Percentiles rank a stretch among this genome's conserved stretches.
Evolutionary conservation across 1,284 basidiomycete genomes (phyloP).

Genomic region (Trichosporon ovoides): DNA sequence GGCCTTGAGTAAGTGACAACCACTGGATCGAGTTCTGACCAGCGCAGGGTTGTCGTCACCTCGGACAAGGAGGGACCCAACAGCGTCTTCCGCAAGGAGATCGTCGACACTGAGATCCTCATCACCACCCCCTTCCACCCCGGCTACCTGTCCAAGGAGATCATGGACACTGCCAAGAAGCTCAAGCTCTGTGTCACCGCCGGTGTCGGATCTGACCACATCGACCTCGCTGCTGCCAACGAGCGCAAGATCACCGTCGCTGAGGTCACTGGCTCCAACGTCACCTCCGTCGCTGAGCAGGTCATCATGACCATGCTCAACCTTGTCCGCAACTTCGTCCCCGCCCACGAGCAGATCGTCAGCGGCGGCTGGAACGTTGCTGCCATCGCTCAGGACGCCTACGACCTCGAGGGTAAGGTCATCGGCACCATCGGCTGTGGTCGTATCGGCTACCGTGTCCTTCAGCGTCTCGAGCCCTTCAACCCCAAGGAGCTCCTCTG

Average conservation of each 20-base stretch:
- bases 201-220: slow-evolving; percentile 85
- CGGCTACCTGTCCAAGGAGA: slow-evolving; percentile 76
- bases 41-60: slow-evolving; percentile 55
- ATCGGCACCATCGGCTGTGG: slow-evolving; percentile 83
- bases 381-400: slow-evolving; percentile 71
- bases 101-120: slow-evolving; percentile 40
- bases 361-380: slow-evolving; percentile 81
- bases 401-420: slow-evolving; percentile 85
- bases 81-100: slow-evolving; percentile 61
- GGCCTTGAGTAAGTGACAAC: slow-evolving; percentile 68
- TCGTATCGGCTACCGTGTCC: slow-evolving; percentile 81
- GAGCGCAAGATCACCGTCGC: slow-evolving; percentile 74
- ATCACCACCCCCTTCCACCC: slow-evolving; percentile 88
- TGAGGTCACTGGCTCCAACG: slow-evolving; percentile 78
- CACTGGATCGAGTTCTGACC: slow-evolving; percentile 39
- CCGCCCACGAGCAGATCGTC: slow-evolving; percentile 65
- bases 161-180: slow-evolving; percentile 76
- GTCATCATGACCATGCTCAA: slow-evolving; percentile 75
- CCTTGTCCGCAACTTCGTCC: slow-evolving; percentile 72
- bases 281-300: slow-evolving; percentile 80
- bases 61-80: slow-evolving; percentile 82
- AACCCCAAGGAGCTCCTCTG: slow-evolving; percentile 87
- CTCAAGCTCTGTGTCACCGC: slow-evolving; percentile 90
- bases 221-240: slow-evolving; percentile 84
- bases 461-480: slow-evolving; percentile 82